Evolutionary conservation across 805 yeast genomes (phyloP), one percentile per base, ranked within the genome.

Genomic region (Metschnikowia aberdeeniae): DNA sequence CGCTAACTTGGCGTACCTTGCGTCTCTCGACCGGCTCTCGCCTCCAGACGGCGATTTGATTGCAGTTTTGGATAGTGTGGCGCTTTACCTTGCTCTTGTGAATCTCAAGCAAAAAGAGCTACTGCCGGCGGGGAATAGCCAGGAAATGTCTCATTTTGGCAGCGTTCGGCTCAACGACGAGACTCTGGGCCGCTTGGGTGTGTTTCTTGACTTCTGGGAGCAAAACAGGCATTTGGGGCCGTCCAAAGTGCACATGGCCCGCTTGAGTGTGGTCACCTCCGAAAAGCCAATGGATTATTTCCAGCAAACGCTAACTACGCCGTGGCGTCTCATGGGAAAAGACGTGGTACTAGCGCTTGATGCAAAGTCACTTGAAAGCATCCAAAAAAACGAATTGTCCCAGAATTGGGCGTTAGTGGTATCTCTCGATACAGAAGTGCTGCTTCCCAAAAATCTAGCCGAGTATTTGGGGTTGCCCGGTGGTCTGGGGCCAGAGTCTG

Each of bases 141-240:
- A 7, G 2, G 73, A 1, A 57, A 42, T 28, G 29, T 50, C 51
- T 44, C 39, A 55, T 2, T 47, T 66, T 27, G 75, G 75, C 1
- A 56, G 56, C 34, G 52, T 65, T 5, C 36, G 42, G 9, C 50
- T 63, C 14, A 67, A 70, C 47, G 61, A 66, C 43, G 39, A 47
- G 5, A 41, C 37, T 1, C 32, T 34, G 6, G 52, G 53, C 5
- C 50, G 57, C 37, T 49, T 70, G 22, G 76, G 76, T 0, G 44
- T 69, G 11, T 64, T 63, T 36, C 48, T 67, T n/a, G 57, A 58
- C 7, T 70, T 55, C 43, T 71, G 75, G 75, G 54, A 57, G 38
- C 72, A 67, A 43, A 56, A 45, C 27, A 50, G 69, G 27, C 56
- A 39, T 38, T 49, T 66, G 12, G 59, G 63, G 46, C 29, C 28